phyloP scores from a whole-genome alignment of 2,329 filamentous ascomycete species.

The Colletotrichum theobromicola region DNA sequence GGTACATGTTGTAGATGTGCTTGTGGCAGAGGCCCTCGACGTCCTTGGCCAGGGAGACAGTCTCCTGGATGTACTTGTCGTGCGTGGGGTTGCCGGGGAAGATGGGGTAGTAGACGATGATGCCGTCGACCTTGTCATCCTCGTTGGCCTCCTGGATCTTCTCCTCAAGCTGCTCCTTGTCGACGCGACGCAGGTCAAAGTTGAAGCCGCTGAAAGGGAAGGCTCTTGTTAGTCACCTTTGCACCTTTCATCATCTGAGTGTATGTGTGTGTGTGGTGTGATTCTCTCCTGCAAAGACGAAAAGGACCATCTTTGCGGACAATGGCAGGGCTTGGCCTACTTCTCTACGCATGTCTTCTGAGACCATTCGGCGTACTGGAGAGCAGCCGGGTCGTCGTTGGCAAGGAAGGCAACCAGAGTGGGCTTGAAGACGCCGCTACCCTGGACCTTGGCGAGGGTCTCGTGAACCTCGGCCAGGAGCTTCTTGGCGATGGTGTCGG shows the following conservation, averaged over 20 bases:
- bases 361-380: constrained; percentile 96
- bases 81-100: constrained; percentile 81
- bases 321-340: constrained; percentile 60
- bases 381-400: constrained; percentile 87
- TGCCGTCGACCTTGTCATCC: constrained; percentile 79
- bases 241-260: not conserved
- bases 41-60: constrained; percentile 88
- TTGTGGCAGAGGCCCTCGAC: constrained; percentile 94
- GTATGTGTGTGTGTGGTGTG: not conserved
- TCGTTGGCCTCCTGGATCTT: constrained; percentile 84
- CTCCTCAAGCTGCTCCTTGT: constrained; percentile 90
- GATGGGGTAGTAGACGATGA: constrained; percentile 98
- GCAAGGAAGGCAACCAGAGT: constrained; percentile 90
- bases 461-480: constrained; percentile 80
- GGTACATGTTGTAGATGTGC: constrained; percentile 99
- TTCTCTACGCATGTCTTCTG: constrained; percentile 96
- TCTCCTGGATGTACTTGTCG: constrained; percentile 95
- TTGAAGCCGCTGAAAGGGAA: constrained; percentile 73
- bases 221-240: constrained; percentile 11
- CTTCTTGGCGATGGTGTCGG: constrained; percentile 83
- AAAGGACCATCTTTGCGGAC: not conserved
- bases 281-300: not conserved
- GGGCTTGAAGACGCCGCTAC: constrained; percentile 61
- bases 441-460: constrained; percentile 74
- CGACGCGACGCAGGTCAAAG: constrained; percentile 83